Conservation (phyloP, 371 early-diverging fungal species). For the Amoeboaphelidium protococcarum region DNA sequence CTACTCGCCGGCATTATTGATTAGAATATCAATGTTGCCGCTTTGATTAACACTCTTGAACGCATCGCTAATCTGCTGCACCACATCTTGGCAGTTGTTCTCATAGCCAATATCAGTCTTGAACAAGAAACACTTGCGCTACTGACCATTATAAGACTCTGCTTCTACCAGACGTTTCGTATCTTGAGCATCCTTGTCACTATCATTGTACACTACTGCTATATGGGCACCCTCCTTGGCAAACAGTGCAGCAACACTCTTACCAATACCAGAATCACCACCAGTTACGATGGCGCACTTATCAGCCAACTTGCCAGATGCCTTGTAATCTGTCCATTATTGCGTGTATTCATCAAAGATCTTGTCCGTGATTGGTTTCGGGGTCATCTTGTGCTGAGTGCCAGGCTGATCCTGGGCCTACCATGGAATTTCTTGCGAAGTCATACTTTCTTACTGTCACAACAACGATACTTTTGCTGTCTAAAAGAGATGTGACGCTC, state of each 20-base stretch:
- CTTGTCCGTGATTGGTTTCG: not conserved
- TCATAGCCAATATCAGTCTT: conserved; percentile 18
- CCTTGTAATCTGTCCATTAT: not conserved
- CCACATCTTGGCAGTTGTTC: too few species aligned
- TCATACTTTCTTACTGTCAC: not conserved
- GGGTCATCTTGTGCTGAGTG: not conserved
- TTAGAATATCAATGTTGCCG: conserved; percentile 13
- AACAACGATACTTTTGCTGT: too few species aligned
- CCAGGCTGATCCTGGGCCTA: not conserved
- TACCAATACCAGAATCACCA: conserved; percentile 21
- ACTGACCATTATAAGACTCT: conserved; percentile 10
- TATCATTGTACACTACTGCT: conserved; percentile 14
- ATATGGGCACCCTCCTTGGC: conserved; percentile 20
- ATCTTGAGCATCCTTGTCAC: conserved; percentile 11
- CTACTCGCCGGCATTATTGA: conserved; percentile 24
- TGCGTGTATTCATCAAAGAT: not conserved
- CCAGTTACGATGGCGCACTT: conserved; percentile 13
- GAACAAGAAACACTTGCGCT: conserved; percentile 6
- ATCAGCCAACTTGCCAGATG: conserved; percentile 8
- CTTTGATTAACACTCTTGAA: conserved; percentile 11
- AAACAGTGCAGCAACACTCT: conserved; percentile 19
- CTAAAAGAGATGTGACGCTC: too few species aligned
- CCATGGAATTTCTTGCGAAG: not conserved
- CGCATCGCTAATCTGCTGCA: conserved; percentile 7
- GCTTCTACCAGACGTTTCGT: conserved; percentile 14